Evolutionary conservation across 148 eudicot species (phyloP), one percentile per base, ranked within the genome.

Genomic region (Chenopodium album): DNA sequence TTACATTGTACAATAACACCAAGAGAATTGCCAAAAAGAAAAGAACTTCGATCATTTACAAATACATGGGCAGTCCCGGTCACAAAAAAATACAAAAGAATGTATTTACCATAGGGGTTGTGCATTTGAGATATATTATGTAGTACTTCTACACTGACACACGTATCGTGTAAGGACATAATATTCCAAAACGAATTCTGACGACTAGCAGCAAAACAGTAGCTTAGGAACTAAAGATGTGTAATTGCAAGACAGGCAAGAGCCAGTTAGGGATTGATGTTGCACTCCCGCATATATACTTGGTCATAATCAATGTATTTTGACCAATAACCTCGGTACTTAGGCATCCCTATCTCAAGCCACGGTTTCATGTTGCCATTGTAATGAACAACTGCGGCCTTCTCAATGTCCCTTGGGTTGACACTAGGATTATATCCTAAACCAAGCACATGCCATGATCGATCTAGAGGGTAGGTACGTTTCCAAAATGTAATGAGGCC

Each of bases 361-460:
- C 98, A 94, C 7, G 98, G 98, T 87, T 94, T 94, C 87, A 94
- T 87, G 90, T 94, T 94, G 46, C 98, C 96, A 82, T 94, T 94
- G 81, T 92, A 94, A 81, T 94, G 96, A 69, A 94, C 76, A 44
- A 94, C 98, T 16, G 93, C 91, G 47, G 92, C 96, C 71, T 82
- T 87, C 59, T 91, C 94, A 50, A 94, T 91, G 9, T 92, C 94
- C 87, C 85, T 94, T 73, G 82, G 82, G 87, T 86, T 84, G 20
- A 94, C 88, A 85, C 86, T 90, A 7, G 96, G 93, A 82, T 94
- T 89, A 83, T 92, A 94, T 59, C 98, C 96, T 56, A 94, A 92
- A 47, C 98, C 98, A 41, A 94, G 88, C 23, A 91, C 92, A 80
- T 94, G 98, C 98, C 98, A 94, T 37, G 83, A 84, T 28, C 90